Conservation (phyloP, 148 eudicot species). For the Bassia scoparia region DNA sequence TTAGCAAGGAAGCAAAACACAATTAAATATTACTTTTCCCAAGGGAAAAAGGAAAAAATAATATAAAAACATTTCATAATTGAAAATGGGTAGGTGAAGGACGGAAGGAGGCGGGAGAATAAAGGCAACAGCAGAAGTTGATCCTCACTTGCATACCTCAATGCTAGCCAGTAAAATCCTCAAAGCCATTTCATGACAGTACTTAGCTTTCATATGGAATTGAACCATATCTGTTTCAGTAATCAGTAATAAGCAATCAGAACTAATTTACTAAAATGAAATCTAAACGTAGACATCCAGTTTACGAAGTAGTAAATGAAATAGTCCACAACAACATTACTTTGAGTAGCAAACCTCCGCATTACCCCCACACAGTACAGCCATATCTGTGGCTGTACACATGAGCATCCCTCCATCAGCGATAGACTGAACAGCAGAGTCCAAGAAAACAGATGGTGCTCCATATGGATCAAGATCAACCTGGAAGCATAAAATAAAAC, state of each 20-base stretch:
- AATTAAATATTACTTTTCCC: background rate
- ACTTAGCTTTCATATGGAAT: slow-evolving; percentile 79
- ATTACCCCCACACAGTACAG: slow-evolving; percentile 94
- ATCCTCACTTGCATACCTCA: slow-evolving; percentile 64
- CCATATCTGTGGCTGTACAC: slow-evolving; percentile 99
- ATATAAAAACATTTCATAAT: no score
- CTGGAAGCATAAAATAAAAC: slow-evolving; percentile 32
- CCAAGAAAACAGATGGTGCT: slow-evolving; percentile 91
- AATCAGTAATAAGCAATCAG: slow-evolving; percentile 26
- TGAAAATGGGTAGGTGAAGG: no score
- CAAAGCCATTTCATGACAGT: slow-evolving; percentile 96
- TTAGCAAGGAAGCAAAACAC: no score
- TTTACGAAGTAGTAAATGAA: background rate
- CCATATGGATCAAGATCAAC: slow-evolving; percentile 99
- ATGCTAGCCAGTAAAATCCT: slow-evolving; percentile 87
- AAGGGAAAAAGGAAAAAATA: no score
- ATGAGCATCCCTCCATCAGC: slow-evolving; percentile 92
- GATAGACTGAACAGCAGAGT: slow-evolving; percentile 92
- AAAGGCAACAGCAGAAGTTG: no score
- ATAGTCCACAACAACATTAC: slow-evolving; percentile 45
- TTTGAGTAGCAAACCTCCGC: slow-evolving; percentile 99
- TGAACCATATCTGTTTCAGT: slow-evolving; percentile 72
- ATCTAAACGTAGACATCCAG: background rate
- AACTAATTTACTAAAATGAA: background rate
- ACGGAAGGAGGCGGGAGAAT: no score